Evolutionary conservation across 2,329 filamentous ascomycete genomes (phyloP), one percentile per base, ranked within the genome.

Genomic region (Neofusicoccum ribis): DNA sequence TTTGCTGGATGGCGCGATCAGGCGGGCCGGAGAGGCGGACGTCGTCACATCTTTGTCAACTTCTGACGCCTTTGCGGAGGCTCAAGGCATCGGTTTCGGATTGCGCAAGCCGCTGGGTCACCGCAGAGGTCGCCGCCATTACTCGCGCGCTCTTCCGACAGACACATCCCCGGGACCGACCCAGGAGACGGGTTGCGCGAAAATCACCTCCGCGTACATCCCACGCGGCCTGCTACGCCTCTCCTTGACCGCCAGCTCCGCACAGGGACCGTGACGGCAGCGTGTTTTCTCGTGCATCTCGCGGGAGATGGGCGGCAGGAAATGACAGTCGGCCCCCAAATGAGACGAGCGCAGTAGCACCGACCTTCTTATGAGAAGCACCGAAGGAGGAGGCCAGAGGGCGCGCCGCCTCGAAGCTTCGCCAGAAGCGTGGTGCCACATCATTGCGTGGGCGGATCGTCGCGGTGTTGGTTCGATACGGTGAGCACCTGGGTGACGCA

Each of bases 401-500:
- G 27, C 27, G 5, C 27, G 27, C 27, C 27, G 27, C 27, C 27
- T 31, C 27, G 27, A 31, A 31, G 27, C 27, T 31, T 5, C 27
- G 27, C 27, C 27, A 31, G 27, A 31, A 7, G 27, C 27, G 27
- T 31, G 27, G 27, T 31, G 27, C 27, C 27, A 31, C 27, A 31
- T 31, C 27, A 31, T 31, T 31, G 27, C 27, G 27, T 31, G 27
- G 27, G 27, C 27, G 27, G 27, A 31, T 31, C 27, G 27, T 31
- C 27, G 34, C n/a, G 14, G 56, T 60, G 56, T 60, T 60, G 56
- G 56, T 37, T 17, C 34, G 56, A 60, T 43, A 47, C 56, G 56
- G 56, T 60, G 56, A 60, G 56, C 31, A 27, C n/a, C 4, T 47
- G 41, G 56, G 27, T 23, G 43, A 34, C 54, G 54, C 41, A 14